phyloP scores from a whole-genome alignment of 768 basidiomycete species.

The Lactarius akahatsu region DNA sequence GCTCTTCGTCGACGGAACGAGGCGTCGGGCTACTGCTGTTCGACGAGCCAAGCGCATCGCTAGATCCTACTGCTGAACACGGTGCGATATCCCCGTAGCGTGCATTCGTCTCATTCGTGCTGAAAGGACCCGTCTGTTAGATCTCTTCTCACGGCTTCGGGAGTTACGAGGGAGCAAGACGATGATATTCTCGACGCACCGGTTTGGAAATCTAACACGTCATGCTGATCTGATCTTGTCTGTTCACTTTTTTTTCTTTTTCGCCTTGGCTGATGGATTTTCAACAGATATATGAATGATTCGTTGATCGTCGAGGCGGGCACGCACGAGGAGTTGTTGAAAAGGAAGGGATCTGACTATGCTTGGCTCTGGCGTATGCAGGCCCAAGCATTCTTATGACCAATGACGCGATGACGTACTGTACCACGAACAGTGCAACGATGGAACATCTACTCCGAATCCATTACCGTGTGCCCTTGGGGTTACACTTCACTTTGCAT shows the following conservation, averaged over 20 bases:
- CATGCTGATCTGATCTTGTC: constrained; percentile 40
- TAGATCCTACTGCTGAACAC: constrained; percentile 77
- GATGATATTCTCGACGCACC: constrained; percentile 79
- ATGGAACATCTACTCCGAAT: background rate
- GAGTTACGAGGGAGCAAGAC: constrained; percentile 72
- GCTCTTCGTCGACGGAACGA: constrained; percentile 48
- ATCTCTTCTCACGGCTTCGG: constrained; percentile 71
- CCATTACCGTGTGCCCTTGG: background rate
- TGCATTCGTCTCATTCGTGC: background rate
- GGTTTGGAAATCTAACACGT: constrained; percentile 66
- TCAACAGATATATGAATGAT: constrained; percentile 64
- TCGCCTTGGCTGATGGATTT: background rate
- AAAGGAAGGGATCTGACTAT: constrained; percentile 56
- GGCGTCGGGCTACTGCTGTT: constrained; percentile 61
- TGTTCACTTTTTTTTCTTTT: background rate
- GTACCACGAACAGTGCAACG: background rate
- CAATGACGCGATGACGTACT: background rate
- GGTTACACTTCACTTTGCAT: background rate
- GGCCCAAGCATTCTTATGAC: constrained; percentile 57
- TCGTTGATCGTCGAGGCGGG: constrained; percentile 62
- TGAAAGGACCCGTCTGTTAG: constrained; percentile 31
- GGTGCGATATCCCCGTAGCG: constrained; percentile 37
- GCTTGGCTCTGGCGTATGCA: constrained; percentile 73
- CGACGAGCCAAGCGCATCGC: constrained; percentile 71
- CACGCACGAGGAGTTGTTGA: constrained; percentile 60